These are phyloP conservation scores for Clavispora vitiphila DNA, from an alignment of 805 yeast species.

Conservation along the genomic window DNA sequence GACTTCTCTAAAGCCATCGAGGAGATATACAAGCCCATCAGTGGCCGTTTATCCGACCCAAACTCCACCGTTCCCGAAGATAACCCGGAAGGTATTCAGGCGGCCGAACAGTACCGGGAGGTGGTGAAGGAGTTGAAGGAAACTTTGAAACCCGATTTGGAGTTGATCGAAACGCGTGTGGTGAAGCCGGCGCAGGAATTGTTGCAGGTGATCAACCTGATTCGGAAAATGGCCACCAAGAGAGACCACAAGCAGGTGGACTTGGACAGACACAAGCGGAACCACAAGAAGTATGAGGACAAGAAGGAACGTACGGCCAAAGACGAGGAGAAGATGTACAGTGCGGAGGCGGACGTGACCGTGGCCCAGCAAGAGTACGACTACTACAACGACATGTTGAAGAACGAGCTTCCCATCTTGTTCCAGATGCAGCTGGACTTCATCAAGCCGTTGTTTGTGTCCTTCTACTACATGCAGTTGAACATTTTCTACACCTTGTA, in stretches of 20 bases:
- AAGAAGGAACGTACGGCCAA: slow-evolving; percentile 81
- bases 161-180: slow-evolving; percentile 83
- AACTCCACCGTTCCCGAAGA: slow-evolving; percentile 83
- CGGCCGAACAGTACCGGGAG: slow-evolving; percentile 85
- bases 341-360: slow-evolving; percentile 82
- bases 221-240: slow-evolving; percentile 91
- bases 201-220: slow-evolving; percentile 70
- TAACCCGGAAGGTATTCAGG: slow-evolving; percentile 94
- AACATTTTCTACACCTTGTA: slow-evolving; percentile 92
- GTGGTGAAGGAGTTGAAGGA: slow-evolving; percentile 83
- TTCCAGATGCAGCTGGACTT: slow-evolving; percentile 88
- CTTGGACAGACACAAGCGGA: slow-evolving; percentile 76
- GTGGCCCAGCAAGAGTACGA: slow-evolving; percentile 94
- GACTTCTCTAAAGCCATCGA: slow-evolving; percentile 95
- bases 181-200: slow-evolving; percentile 90
- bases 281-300: slow-evolving; percentile 65
- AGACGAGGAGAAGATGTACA: slow-evolving; percentile 87
- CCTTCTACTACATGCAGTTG: slow-evolving; percentile 95
- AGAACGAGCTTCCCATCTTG: slow-evolving; percentile 80
- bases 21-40: slow-evolving; percentile 92
- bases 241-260: slow-evolving; percentile 95
- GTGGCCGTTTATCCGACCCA: slow-evolving; percentile 89
- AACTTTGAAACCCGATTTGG: slow-evolving; percentile 86
- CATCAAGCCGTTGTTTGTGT: slow-evolving; percentile 88
- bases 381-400: slow-evolving; percentile 92